phyloP scores from a whole-genome alignment of 164 flowering plant genomes.

The Nymphaea colorata region DNA sequence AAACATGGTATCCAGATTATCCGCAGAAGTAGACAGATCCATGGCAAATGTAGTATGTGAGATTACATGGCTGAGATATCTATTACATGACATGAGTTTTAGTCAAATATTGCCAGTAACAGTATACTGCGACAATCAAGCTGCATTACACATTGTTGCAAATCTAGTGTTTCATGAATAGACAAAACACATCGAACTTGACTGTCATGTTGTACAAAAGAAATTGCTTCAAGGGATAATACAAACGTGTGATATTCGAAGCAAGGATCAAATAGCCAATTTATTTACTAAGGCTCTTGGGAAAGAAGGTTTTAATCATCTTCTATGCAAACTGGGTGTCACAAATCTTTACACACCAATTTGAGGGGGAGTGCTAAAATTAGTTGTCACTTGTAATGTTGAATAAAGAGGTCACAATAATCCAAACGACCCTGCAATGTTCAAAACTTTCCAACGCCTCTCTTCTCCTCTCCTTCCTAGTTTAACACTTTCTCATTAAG shows the following conservation, averaged over 20 bases:
- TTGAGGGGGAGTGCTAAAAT: neutral
- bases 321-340: neutral
- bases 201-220: neutral
- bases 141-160: neutral
- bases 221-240: neutral
- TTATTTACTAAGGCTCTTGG: neutral
- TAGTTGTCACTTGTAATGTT: neutral
- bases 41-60: neutral
- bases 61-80: neutral
- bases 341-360: neutral
- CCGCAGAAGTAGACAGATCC: neutral
- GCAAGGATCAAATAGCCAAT: neutral
- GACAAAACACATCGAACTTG: slow-evolving; percentile 1
- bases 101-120: neutral
- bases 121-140: neutral
- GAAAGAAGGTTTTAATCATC: neutral
- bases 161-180: neutral
- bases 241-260: neutral
- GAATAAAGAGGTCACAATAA: neutral
- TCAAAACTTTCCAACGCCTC: no score
- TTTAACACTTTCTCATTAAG: no score
- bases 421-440: no score
- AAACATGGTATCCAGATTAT: neutral
- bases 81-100: neutral
- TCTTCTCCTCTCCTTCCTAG: no score